Evolutionary conservation across 2,329 filamentous ascomycete species (phyloP), one percentile per base, ranked within the genome.

Genomic region (Aspergillus sp.): DNA sequence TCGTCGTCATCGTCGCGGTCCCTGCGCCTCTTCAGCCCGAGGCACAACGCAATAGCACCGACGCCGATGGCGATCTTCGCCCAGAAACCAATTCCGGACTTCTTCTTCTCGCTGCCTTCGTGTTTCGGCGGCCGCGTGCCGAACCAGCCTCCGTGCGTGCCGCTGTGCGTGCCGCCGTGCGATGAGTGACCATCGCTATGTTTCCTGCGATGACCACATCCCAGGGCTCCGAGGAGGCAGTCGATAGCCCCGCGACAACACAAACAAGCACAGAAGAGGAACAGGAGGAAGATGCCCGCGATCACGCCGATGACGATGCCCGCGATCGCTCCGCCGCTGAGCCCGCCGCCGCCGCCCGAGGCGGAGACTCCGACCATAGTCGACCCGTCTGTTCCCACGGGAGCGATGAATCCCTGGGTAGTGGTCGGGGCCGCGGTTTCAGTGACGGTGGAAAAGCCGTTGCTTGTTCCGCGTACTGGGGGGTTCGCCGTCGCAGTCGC

Each of bases 291-390:
- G 8, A 66, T 55, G 30, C 63, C 67, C 1, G 57, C 56, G 34
- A 69, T 57, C 12, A 61, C 58, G 25, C 67, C 67, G 33, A 70
- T 66, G 34, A 70, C 67, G 30, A 70, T 70, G 24, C 67, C 67
- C 13, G 67, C 67, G 36, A 70, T 70, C 1, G 66, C 66, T 14
- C 67, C 67, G 12, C 64, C 66, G 36, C 64, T 68, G 14, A 70
- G 51, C 14, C 64, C 62, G 24, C 56, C 49, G 31, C 49, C 49
- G 5, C 44, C 47, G 26, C 33, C 37, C 10, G 47, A 31, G 4
- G 53, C 51, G 17, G 56, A 44, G 5, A 51, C 47, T 10, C 55
- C 58, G 13, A 58, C 49, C 28, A 63, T 38, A 3, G 54, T 48
- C 14, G 53, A 55, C 2, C 64, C 63, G 29, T 60, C 55, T 4